These are phyloP conservation scores for Lepidopterella palustris DNA, from an alignment of 495 filamentous ascomycete species.

Conservation along the genomic window DNA sequence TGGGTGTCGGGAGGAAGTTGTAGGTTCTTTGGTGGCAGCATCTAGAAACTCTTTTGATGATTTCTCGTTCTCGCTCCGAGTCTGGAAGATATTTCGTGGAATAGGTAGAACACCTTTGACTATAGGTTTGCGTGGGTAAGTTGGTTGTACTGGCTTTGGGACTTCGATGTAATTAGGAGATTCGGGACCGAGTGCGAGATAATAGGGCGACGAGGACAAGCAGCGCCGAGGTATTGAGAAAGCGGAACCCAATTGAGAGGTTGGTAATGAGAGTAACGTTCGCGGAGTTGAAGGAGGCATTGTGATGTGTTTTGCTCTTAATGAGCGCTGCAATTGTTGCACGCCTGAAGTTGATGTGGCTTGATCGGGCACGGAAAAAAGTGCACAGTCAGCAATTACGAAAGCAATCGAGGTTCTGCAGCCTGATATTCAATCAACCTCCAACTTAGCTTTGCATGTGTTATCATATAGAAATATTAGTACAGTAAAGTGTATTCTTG, in stretches of 20 bases:
- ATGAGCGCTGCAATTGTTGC: too few species aligned
- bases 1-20: slow-evolving; percentile 15
- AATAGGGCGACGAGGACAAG: slow-evolving; percentile 40
- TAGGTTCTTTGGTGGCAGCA: slow-evolving; percentile 38
- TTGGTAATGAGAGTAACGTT: slow-evolving; percentile 15
- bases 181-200: slow-evolving; percentile 49
- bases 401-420: too few species aligned
- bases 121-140: slow-evolving; percentile 38
- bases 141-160: slow-evolving; percentile 50
- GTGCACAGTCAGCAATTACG: too few species aligned
- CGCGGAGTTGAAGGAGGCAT: slow-evolving; percentile 33
- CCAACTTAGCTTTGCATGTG: too few species aligned
- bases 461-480: too few species aligned
- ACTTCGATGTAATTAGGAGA: slow-evolving; percentile 69
- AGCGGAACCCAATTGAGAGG: slow-evolving; percentile 27
- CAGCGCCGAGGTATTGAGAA: slow-evolving; percentile 28
- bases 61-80: slow-evolving; percentile 46
- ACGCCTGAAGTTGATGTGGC: too few species aligned
- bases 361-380: too few species aligned
- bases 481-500: too few species aligned
- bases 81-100: slow-evolving; percentile 57
- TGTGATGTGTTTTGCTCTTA: neutral
- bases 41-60: slow-evolving; percentile 48
- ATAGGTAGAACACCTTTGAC: slow-evolving; percentile 68
- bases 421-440: too few species aligned